These are phyloP conservation scores for Colletotrichum sp. DNA, from an alignment of 2,329 filamentous ascomycete genomes.

Conservation along the genomic window DNA sequence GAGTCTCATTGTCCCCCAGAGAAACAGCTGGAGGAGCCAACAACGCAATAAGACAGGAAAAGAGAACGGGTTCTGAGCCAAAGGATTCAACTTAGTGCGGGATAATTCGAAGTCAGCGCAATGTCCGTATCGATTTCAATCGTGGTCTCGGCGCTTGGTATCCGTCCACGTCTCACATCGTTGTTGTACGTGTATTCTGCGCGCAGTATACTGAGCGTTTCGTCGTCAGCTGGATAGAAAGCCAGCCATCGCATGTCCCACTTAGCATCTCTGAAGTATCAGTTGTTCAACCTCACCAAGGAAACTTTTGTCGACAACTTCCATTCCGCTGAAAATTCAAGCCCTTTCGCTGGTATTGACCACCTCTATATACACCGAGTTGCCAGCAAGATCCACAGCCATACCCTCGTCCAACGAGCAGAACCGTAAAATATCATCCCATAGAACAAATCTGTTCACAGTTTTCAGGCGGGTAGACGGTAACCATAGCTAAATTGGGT, in stretches of 20 bases:
- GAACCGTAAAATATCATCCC: neutral
- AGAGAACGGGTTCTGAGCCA: neutral
- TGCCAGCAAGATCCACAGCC: neutral
- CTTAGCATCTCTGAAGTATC: rapidly evolving
- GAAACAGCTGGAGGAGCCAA: neutral
- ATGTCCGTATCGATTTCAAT: no score
- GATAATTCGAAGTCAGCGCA: neutral
- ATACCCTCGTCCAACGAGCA: neutral
- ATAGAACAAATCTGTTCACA: neutral
- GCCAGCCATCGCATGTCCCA: neutral
- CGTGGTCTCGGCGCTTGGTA: no score
- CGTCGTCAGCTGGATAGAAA: neutral
- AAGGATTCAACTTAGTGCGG: neutral
- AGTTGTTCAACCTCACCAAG: neutral
- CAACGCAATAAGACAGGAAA: neutral
- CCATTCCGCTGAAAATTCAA: neutral
- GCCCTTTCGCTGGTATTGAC: neutral
- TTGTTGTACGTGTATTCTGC: neutral
- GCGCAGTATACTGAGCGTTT: neutral
- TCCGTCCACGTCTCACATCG: neutral
- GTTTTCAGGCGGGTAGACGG: no score
- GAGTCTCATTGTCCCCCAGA: neutral
- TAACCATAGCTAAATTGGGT: no score
- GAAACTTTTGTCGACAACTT: neutral
- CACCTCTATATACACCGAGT: neutral